Base-by-base conservation (phyloP, 1,284 basidiomycete species). In the Tilletia caries region DNA sequence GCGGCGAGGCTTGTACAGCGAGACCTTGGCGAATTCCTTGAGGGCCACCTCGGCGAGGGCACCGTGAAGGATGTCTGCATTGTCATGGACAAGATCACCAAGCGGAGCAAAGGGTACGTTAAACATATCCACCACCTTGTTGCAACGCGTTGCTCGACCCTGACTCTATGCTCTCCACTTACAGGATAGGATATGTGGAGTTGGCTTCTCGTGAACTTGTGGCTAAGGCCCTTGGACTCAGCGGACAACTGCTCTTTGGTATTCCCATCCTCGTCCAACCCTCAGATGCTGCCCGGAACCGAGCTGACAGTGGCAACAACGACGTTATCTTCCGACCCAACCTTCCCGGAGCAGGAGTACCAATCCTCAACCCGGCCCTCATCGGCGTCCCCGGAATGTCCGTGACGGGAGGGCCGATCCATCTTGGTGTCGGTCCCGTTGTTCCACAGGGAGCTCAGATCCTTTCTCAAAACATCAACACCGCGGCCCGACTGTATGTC, bases 11-110 rank as follows among this genome's bases (percentile, higher is more conserved):
- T 98, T 83, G 95, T 93, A 70, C 93, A 94, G 80, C 89, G 92
- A 81, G 95, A 98, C 86, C 87, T 99, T 83, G 94, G 94, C 73
- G 92, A 95, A 85, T 98, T 99, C 87, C 98, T 99, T 83, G 95
- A 98, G 87, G 92, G 96, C 83, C 94, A 93, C 84, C 87, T 97
- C 41, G 94, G 94, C 32, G 91, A 79, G 62, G 90, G 90, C 54
- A 89, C 91, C 33, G 95, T 99, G 2, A 89, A 93, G 86, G 95
- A 98, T 79, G 93, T 95, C 23, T 88, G 93, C 72, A 93, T 99
- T 79, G 94, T 98, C 52, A 95, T 92, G 13, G 95, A 98, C 83
- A 88, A 93, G 74, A 86, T 95, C 67, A 95, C 93, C 18, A 89
- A 93, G 76, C 89, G 95, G 67, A 96, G 93, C 34, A 98, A 97